Percentiles rank a stretch among this genome's conserved stretches.
These are phyloP conservation scores for Botryosphaeria dothidea DNA, from an alignment of 2,329 filamentous ascomycete species.

Conservation along the genomic window DNA sequence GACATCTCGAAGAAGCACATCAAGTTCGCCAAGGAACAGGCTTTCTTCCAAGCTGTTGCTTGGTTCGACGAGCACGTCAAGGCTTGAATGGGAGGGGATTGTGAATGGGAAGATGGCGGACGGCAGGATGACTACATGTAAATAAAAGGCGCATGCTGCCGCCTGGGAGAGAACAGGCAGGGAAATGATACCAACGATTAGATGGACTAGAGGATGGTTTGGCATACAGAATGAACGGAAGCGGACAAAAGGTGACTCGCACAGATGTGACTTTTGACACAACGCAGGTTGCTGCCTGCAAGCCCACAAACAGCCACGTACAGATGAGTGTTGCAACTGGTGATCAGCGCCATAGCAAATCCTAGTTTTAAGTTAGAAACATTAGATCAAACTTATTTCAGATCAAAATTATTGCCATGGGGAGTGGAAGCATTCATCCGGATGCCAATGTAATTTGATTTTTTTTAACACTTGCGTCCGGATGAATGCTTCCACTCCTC, in stretches of 20 bases:
- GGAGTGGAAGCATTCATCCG: not conserved
- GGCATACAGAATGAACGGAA: too few species aligned
- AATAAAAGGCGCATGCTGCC: not conserved
- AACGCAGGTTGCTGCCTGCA: too few species aligned
- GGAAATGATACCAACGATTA: not conserved
- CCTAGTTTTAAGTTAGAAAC: too few species aligned
- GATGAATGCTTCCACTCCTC: not conserved
- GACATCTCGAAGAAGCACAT: conserved; percentile 59
- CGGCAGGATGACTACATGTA: not conserved
- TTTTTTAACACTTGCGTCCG: not conserved
- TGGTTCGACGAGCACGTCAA: conserved; percentile 73
- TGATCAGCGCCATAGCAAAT: too few species aligned
- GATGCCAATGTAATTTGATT: not conserved
- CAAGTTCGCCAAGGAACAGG: conserved; percentile 77
- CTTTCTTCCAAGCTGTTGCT: conserved; percentile 72
- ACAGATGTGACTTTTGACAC: too few species aligned
- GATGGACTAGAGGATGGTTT: not conserved
- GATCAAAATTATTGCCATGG: not conserved
- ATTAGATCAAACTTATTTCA: too few species aligned
- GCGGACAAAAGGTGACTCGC: too few species aligned
- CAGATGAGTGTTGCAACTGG: too few species aligned
- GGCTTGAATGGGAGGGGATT: conserved; percentile 21
- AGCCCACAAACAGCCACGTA: too few species aligned
- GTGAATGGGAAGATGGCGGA: not conserved
- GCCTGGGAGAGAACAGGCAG: not conserved